These are phyloP conservation scores for Geotrichum cucujoidarum DNA, from an alignment of 1,139 yeast species.

Conservation along the genomic window DNA sequence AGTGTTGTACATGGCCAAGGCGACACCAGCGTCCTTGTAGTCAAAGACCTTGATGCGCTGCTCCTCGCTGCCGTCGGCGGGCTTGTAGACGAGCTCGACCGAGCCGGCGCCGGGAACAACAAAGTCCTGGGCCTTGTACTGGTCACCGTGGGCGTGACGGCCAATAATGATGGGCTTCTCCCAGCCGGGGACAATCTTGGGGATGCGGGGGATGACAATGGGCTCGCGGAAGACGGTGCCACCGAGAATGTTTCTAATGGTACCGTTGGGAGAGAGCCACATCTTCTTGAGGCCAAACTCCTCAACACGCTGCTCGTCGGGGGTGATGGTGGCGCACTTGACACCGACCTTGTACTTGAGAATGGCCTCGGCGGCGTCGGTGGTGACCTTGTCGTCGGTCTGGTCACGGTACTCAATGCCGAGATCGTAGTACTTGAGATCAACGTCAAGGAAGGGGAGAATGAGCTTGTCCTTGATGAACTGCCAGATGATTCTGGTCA, in stretches of 20 bases:
- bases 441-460: slow-evolving; percentile 78
- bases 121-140: slow-evolving; percentile 86
- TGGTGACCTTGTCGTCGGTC: slow-evolving; percentile 82
- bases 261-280: slow-evolving; percentile 98
- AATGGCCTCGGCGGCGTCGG: slow-evolving; percentile 87
- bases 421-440: slow-evolving; percentile 86
- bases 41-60: slow-evolving; percentile 61
- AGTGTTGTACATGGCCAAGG: slow-evolving; percentile 91
- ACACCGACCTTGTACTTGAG: slow-evolving; percentile 85
- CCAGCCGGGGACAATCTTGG: slow-evolving; percentile 90
- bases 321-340: slow-evolving; percentile 98
- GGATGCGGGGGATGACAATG: slow-evolving; percentile 82
- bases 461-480: slow-evolving; percentile 72
- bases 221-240: slow-evolving; percentile 98
- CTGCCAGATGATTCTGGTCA: slow-evolving; percentile 91
- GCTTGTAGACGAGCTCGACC: slow-evolving; percentile 72
- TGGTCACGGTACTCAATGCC: slow-evolving; percentile 80
- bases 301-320: slow-evolving; percentile 90
- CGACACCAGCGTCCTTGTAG: slow-evolving; percentile 77
- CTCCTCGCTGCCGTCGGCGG: slow-evolving; percentile 57
- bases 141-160: slow-evolving; percentile 96
- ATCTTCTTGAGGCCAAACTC: slow-evolving; percentile 86
- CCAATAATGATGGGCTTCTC: slow-evolving; percentile 93
- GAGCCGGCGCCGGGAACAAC: slow-evolving; percentile 76
- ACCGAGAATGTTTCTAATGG: slow-evolving; percentile 88